Evolutionary conservation across 2,329 filamentous ascomycete genomes (phyloP), one percentile per base, ranked within the genome.

Genomic region (Beauveria asiatica): DNA sequence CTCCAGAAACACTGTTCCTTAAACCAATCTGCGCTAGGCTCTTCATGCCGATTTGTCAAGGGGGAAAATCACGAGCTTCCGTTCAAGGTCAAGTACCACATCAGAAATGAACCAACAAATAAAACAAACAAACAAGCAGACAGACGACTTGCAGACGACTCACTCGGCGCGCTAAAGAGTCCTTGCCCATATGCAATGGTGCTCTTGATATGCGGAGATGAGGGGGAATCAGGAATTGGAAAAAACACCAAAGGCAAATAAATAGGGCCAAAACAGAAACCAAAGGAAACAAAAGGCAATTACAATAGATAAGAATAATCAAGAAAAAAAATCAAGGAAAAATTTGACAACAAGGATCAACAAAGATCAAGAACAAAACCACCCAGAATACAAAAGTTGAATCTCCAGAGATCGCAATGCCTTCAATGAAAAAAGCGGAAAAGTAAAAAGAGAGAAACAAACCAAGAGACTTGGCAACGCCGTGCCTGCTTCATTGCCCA

Each of bases 201-300:
- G 39, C 21, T 8, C 6, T 54, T 17, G 23, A 54, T 39, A 44
- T 54, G 51, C 13, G 21, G 53, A 53, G 52, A 23, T 41, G 44
- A 54, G 39, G 59, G 64, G 66, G 64, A 65, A 67, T 67, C 63
- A 63, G 57, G 16, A 44, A 55, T 55, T 57, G 48, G 30, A 58
- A 63, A 54, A 55, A 30, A 33, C 10, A 21, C 21, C 37, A 63
- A 13, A 45, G 57, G 44, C 48, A 62, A 10, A 8, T n/a, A n/a
- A 23, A 23, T 16, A n/a, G 10, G 23, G 11, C 13, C 33, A 27
- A n/a, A 53, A 37, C 13, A n/a, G 42, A 64, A 59, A 45, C 10
- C 42, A 4, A 16, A 42, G 7, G 17, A 51, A 30, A 37, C 30
- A 6, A 53, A 55, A 55, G 65, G 51, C 45, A 41, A 46, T 19